A percentile compares a stretch with the other conserved stretches of the same genome.
Evolutionary conservation across 495 filamentous ascomycete genomes (phyloP).

Genomic region (Patellaria atrata): DNA sequence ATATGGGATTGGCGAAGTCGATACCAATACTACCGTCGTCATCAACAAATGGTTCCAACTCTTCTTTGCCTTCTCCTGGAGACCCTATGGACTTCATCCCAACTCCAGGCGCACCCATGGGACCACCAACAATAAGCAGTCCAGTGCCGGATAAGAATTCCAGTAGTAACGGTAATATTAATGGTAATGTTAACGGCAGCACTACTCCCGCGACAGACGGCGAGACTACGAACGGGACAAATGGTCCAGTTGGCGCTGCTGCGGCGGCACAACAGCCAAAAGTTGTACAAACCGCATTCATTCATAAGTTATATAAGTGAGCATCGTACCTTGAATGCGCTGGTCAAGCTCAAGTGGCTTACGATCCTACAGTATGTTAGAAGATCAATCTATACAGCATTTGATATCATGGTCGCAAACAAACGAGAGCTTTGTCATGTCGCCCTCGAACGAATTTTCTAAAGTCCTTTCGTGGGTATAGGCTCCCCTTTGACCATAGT

Average conservation of each 20-base stretch:
- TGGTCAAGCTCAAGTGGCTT: conserved; percentile 24
- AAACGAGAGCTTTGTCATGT: conserved; percentile 97
- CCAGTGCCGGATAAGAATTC: conserved; percentile 22
- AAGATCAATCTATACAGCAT: conserved; percentile 83
- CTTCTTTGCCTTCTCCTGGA: conserved; percentile 12
- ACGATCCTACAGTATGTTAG: conserved; percentile 65
- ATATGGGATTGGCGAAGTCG: conserved; percentile 18
- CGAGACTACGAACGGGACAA: conserved; percentile 11
- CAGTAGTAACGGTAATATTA: too few species aligned
- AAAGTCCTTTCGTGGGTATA: conserved; percentile 75
- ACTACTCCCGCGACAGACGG: conserved; percentile 5
- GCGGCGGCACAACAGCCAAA: conserved; percentile 90
- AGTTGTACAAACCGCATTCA: conserved; percentile 97
- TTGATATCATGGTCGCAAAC: conserved; percentile 89
- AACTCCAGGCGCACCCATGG: conserved; percentile 20
- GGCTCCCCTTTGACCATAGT: conserved; percentile 10
- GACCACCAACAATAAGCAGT: conserved; percentile 22
- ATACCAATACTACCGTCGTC: conserved; percentile 28
- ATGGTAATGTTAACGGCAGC: too few species aligned
- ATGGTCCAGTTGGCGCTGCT: conserved; percentile 44
- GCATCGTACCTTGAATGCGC: conserved; percentile 21
- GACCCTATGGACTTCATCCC: conserved; percentile 27
- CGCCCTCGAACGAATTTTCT: conserved; percentile 91
- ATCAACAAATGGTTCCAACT: conserved; percentile 13
- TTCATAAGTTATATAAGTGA: conserved; percentile 98